Conservation (phyloP, 2,329 filamentous ascomycete species). For the Neurospora crassa region DNA sequence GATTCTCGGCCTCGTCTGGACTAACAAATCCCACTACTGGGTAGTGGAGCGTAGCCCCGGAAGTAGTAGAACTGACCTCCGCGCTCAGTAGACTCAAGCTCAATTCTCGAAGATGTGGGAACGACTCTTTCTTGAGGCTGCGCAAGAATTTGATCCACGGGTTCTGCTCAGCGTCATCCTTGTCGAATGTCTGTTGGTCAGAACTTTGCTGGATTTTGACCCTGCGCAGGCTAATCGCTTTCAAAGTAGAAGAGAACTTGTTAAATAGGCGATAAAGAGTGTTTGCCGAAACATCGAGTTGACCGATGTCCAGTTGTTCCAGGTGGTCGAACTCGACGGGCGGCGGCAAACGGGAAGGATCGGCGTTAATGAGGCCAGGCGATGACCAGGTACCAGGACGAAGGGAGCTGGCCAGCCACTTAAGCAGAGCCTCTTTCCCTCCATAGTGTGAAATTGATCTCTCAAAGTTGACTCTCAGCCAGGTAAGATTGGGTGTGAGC, state of each 20-base stretch:
- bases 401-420: constrained; percentile 25
- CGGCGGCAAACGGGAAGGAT: constrained; percentile 5
- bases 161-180: constrained; percentile 6
- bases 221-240: constrained; percentile 35
- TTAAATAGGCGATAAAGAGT: constrained; percentile 26
- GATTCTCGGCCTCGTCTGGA: not conserved
- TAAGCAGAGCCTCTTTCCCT: constrained; percentile 23
- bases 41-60: not conserved
- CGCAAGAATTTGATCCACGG: constrained; percentile 32
- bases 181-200: not conserved
- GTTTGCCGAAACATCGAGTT: constrained; percentile 20
- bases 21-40: not conserved
- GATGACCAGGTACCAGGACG: not conserved
- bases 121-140: constrained; percentile 16
- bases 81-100: constrained; percentile 5
- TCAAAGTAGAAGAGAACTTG: constrained; percentile 35
- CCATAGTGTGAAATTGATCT: not conserved
- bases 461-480: constrained; percentile 44
- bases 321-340: constrained; percentile 25
- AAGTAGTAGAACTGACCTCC: not conserved
- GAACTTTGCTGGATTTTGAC: constrained; percentile 21
- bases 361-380: constrained; percentile 10
- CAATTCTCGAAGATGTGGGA: constrained; percentile 5
- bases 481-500: constrained; percentile 32
- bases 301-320: constrained; percentile 34